Evolutionary conservation across 2,329 filamentous ascomycete genomes (phyloP), one percentile per base, ranked within the genome.

Genomic region (Trichoderma endophyticum): DNA sequence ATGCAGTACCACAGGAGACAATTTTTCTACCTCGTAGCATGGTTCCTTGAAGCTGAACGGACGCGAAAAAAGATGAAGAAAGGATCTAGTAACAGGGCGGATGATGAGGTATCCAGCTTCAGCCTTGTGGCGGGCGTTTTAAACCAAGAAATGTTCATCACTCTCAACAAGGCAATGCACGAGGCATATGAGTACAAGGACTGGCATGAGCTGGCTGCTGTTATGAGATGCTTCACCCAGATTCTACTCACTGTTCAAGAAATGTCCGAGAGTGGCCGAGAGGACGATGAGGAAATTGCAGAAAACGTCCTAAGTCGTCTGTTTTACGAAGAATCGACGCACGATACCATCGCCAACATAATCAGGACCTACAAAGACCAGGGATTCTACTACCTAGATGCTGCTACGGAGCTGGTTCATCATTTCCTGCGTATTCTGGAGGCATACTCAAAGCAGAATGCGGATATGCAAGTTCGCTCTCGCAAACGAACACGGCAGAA

Each of bases 241-340:
- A 96, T 98, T 75, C 85, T 97, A 24, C 86, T 97, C 30, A 97
- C 95, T 0, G 92, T 98, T 2, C 94, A 97, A 77, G 93, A 97
- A 73, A 98, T 99, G 95, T 86, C 91, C 1, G 90, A 92, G 61
- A 96, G 93, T 1, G 87, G 89, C 1, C 88, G 93, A 34, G 95
- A 98, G 74, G 95, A 98, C n/a, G 93, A 99, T 75, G 92, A 97
- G 78, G 96, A 98, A 77, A 98, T 99, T 79, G 95, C 96, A 0
- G 95, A 99, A 79, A 99, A 99, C 76, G 98, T 97, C 14, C 89
- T 97, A 67, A 97, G 92, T 77, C 93, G 95, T 73, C 93, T 99
- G n/a, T 99, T 99, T 80, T 99, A 99, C 82, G 96, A 99, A 81
- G 94, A 98, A 78, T 89, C 93, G 0, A 98, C 95, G 0, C 95